phyloP scores from a whole-genome alignment of 768 basidiomycete species.

The Leccinum disarticulatum region DNA sequence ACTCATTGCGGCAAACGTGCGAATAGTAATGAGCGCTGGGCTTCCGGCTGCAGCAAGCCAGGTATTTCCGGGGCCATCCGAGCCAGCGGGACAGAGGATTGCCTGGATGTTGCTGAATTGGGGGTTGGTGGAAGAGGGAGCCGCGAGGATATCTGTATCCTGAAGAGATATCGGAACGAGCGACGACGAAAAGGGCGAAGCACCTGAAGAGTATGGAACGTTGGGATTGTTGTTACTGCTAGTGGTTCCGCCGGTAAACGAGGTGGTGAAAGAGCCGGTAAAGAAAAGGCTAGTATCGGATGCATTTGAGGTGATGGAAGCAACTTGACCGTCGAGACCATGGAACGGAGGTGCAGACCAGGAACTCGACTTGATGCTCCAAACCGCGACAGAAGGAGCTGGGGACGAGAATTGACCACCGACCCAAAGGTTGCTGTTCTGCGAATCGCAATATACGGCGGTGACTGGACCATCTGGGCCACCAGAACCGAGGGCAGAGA shows the following conservation, averaged over 20 bases:
- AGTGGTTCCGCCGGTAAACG: slow-evolving; percentile 56
- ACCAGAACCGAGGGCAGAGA: slow-evolving; percentile 60
- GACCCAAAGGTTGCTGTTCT: slow-evolving; percentile 68
- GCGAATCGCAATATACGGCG: slow-evolving; percentile 74
- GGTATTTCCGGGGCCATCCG: slow-evolving; percentile 73
- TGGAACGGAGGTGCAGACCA: slow-evolving; percentile 83
- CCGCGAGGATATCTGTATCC: slow-evolving; percentile 55
- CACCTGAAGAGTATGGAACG: slow-evolving; percentile 77
- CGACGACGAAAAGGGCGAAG: slow-evolving; percentile 85
- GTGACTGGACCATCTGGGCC: slow-evolving; percentile 77
- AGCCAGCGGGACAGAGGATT: slow-evolving; percentile 85
- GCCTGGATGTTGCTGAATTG: slow-evolving; percentile 63
- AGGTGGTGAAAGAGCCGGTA: slow-evolving; percentile 81
- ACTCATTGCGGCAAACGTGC: slow-evolving; percentile 70
- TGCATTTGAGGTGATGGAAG: slow-evolving; percentile 72
- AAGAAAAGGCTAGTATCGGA: slow-evolving; percentile 79
- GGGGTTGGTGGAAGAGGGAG: slow-evolving; percentile 59
- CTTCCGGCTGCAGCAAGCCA: slow-evolving; percentile 83
- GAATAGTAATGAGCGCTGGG: slow-evolving; percentile 70
- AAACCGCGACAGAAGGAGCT: slow-evolving; percentile 66
- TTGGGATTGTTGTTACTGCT: slow-evolving; percentile 77
- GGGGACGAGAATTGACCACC: slow-evolving; percentile 76
- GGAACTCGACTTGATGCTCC: slow-evolving; percentile 56
- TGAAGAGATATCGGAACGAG: slow-evolving; percentile 77
- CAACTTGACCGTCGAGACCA: slow-evolving; percentile 71